phyloP scores from a whole-genome alignment of 768 basidiomycete genomes.

The Suillus americanus region DNA sequence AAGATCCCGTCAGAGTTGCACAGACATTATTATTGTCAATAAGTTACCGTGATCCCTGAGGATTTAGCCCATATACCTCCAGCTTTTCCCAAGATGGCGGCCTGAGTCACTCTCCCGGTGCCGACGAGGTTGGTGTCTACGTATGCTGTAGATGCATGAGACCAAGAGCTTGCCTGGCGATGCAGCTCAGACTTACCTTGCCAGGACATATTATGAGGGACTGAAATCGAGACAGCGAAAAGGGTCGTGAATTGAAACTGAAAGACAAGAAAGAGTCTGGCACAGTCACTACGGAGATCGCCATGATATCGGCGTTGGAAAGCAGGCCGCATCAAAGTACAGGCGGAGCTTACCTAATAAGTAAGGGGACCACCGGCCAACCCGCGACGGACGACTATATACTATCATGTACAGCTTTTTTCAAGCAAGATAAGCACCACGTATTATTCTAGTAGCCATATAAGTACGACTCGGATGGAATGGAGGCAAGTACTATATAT shows the following conservation, averaged over 20 bases:
- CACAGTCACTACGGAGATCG: slow-evolving; percentile 26
- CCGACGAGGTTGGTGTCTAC: slow-evolving; percentile 81
- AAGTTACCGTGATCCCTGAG: slow-evolving; percentile 17
- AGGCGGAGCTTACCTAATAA: slow-evolving; percentile 3
- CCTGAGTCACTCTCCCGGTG: slow-evolving; percentile 67
- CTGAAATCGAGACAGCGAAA: slow-evolving; percentile 7
- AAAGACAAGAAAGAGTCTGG: slow-evolving; percentile 4
- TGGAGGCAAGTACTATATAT: no score
- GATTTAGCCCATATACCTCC: slow-evolving; percentile 34
- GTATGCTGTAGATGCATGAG: slow-evolving; percentile 51
- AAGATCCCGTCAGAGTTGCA: slow-evolving; percentile 12
- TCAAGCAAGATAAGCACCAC: no score
- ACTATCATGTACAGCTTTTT: no score
- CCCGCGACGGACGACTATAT: not conserved
- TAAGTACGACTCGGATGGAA: not conserved
- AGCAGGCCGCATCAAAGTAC: slow-evolving; percentile 9
- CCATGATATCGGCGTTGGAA: slow-evolving; percentile 27
- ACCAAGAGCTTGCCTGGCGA: not conserved
- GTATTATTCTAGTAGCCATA: not conserved
- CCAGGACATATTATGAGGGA: slow-evolving; percentile 58
- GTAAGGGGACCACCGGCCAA: not conserved
- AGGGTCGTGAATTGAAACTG: slow-evolving; percentile 8
- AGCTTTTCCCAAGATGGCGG: slow-evolving; percentile 47
- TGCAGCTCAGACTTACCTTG: slow-evolving; percentile 59
- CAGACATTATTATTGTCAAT: slow-evolving; percentile 12